Base-by-base conservation (phyloP, 2,329 filamentous ascomycete genomes). In the Westerdykella sp. region DNA sequence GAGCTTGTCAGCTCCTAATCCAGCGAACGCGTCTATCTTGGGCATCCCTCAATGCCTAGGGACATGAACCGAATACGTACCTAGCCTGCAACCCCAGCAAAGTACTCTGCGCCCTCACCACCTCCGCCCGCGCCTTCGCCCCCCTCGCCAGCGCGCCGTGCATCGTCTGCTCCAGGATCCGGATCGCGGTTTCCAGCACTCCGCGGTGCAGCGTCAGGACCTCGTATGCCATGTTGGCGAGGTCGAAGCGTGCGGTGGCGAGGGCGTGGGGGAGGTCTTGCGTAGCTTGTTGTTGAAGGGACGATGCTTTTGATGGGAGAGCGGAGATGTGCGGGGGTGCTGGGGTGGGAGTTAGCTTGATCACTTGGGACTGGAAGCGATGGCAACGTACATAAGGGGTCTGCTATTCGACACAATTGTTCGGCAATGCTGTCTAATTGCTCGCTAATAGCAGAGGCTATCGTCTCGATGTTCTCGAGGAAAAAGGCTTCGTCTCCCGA, bases 121-220 rank as follows among this genome's bases (percentile, higher is more conserved):
- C 67, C 31, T 74, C 71, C 1, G 71, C 69, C 40, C 67, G 63
- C 1, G 71, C 64, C 43, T 67, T 67, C 2, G 64, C 63, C 34
- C 60, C 57, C 1, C 73, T 62, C 1, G 71, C 57, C 1, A 74
- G 54, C 3, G 65, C 58, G 39, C 73, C 73, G 48, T 74, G 70
- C 30, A 73, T 66, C 0, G 66, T 71, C 47, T 73, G 72, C 51
- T 76, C 73, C 6, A 75, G 63, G 28, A 67, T 62, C 13, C 60
- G 62, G 39, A 75, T 69, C 32, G 57, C 53, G n/a, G 58, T 53
- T 34, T 66, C 59, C 10, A 72, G 59, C 14, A 69, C 48, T 15
- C 57, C 37, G 22, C 65, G 62, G 48, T 73, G 68, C 0, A 63
- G 50, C 3, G 48, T 39, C 6, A 73, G 65, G 1, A 72, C 51